A percentile compares a stretch with the other conserved stretches of the same genome.
phyloP scores from a whole-genome alignment of 129 eudicot species.

The Erigeron canadensis region DNA sequence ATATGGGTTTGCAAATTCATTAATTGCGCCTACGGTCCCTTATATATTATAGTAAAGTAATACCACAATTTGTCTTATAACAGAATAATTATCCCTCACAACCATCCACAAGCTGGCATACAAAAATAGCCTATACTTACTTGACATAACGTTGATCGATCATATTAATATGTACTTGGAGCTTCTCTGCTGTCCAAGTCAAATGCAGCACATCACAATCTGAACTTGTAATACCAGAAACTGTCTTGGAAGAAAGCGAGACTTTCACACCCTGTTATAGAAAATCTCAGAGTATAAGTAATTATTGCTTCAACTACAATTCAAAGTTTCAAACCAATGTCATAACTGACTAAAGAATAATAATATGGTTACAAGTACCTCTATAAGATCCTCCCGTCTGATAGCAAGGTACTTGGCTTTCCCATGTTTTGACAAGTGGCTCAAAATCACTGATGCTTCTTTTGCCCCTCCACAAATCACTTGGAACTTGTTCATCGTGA shows the following conservation, averaged over 20 bases:
- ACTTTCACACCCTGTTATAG: conserved; percentile 75
- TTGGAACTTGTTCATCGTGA: conserved; percentile 64
- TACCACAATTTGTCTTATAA: too few relatives aligned
- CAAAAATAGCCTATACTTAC: conserved; percentile 36
- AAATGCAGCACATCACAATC: conserved; percentile 70
- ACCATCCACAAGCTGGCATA: too few relatives aligned
- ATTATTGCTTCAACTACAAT: conserved; percentile 14
- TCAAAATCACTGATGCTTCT: conserved; percentile 66
- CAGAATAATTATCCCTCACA: too few relatives aligned
- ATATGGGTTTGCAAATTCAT: too few relatives aligned
- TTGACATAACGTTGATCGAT: conserved; percentile 62
- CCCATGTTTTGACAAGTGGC: conserved; percentile 59
- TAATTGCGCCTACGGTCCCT: too few relatives aligned
- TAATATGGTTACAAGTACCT: conserved; percentile 38
- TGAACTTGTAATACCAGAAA: conserved; percentile 41
- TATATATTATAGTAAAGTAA: too few relatives aligned
- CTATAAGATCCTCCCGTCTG: conserved; percentile 50
- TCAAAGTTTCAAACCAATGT: neutral
- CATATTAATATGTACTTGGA: conserved; percentile 67
- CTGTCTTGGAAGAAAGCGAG: conserved; percentile 57
- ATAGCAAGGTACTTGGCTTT: conserved; percentile 54
- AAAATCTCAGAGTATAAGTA: conserved; percentile 9
- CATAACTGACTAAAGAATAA: neutral
- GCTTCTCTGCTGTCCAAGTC: conserved; percentile 76
- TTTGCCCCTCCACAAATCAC: conserved; percentile 54